Evolutionary conservation across 2,329 filamentous ascomycete genomes (phyloP), one percentile per base, ranked within the genome.

Genomic region (Aspergillus novofumigatus): DNA sequence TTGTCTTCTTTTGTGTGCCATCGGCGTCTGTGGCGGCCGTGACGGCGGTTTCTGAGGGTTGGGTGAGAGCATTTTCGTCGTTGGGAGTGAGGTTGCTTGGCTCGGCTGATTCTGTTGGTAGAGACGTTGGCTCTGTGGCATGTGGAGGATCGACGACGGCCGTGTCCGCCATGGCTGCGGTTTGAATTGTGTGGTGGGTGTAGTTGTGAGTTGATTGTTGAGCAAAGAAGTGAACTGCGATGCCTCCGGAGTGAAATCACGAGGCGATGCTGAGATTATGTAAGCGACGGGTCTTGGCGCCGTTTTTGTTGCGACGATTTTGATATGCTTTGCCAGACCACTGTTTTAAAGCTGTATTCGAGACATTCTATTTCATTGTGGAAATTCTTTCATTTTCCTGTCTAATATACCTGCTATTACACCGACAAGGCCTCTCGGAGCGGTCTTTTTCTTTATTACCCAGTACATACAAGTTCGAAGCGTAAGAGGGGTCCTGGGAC

Each of bases 1-100:
- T 97, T 58, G 90, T 86, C 77, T 92, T 91, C 66, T 86, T 78
- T 73, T 63, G 71, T 49, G 59, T 66, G 59, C 57, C 58, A 49
- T 66, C 57, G 10, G 61, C 59, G 14, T 58, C 62, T 9, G 42
- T 49, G 29, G 23, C 14, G 23, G 44, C 41, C 42, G 59, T 51
- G 47, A 66, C 57, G 29, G 63, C 59, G 28, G 59, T 60, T 48
- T 62, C 63, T 49, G 60, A 41, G 21, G 57, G 25, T 51, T 59
- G 53, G 11, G 64, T 60, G 49, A 63, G 55, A 35, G 60, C 60
- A 51, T 57, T 64, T 42, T 67, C 62, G 17, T 65, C 61, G 44
- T 59, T 52, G 55, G 53, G 49, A 44, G 54, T 54, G 51, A 44
- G 21, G 32, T 25, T 32, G 6, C 53, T 44, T 72, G 44, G 20